phyloP scores from a whole-genome alignment of 2,329 filamentous ascomycete genomes.

The Thielaviopsis musarum region DNA sequence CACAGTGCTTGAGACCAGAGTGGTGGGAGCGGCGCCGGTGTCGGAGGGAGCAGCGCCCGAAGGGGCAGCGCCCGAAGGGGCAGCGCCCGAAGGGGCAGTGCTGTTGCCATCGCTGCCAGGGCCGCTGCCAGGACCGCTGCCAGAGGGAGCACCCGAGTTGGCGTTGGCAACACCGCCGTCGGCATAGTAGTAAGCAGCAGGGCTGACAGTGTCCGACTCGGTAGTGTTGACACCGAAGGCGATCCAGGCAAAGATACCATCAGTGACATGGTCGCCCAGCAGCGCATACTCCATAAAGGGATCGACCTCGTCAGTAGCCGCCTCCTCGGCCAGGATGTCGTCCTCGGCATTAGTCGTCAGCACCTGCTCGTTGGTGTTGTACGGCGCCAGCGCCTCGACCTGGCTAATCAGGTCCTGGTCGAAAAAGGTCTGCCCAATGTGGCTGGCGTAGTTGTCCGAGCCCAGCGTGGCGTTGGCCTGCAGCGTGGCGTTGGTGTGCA shows the following conservation, averaged over 20 bases:
- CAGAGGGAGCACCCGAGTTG: not conserved
- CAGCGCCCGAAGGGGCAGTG: not conserved
- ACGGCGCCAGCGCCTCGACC: slow-evolving; percentile 31
- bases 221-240: slow-evolving; percentile 30
- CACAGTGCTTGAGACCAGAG: not conserved
- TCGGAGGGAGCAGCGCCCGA: not conserved
- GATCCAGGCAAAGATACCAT: slow-evolving; percentile 38
- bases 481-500: slow-evolving; percentile 19
- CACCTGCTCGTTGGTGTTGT: slow-evolving; percentile 25
- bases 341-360: slow-evolving; percentile 35
- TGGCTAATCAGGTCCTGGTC: slow-evolving; percentile 35
- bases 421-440: slow-evolving; percentile 48
- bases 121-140: not conserved
- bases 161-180: slow-evolving; percentile 18
- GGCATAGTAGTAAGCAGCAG: slow-evolving; percentile 20
- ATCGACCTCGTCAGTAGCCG: slow-evolving; percentile 31
- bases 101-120: too few species aligned
- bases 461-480: slow-evolving; percentile 33
- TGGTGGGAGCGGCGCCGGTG: not conserved
- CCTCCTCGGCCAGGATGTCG: slow-evolving; percentile 28
- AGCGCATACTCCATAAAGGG: slow-evolving; percentile 41
- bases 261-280: slow-evolving; percentile 32
- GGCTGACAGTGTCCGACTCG: slow-evolving; percentile 14
- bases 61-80: too few species aligned
- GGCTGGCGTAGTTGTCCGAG: slow-evolving; percentile 30